Evolutionary conservation across 768 basidiomycete species (phyloP), one percentile per base, ranked within the genome.

Genomic region (Lyophyllum atratum): DNA sequence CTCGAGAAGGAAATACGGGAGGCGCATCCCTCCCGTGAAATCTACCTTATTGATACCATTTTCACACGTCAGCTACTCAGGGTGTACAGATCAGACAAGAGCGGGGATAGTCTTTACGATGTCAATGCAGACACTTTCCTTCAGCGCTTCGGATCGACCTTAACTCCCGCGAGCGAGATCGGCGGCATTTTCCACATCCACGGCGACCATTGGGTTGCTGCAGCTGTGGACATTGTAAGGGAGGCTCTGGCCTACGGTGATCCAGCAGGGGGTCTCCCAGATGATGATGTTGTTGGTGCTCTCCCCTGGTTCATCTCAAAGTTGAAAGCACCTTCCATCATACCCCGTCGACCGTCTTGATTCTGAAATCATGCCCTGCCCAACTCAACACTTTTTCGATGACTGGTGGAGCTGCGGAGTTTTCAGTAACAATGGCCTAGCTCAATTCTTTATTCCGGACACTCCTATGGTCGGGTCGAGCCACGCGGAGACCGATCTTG

Each of bases 131-230:
- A 15, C 12, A 22, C 28, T 1, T 62, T 52, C 31, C 48, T 51
- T 22, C 60, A 62, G 6, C 19, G 40, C 10, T 62, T 62, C 37
- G 61, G 60, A 1, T 22, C 34, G 4, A 8, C 14, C 6, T 43
- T 62, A 7, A 42, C 26, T 11, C 15, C 34, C 1, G 42, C 14
- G 6, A 58, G 50, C 37, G 45, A 45, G 25, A 11, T 63, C 39
- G 57, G 49, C 4, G 61, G 60, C 2, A 51, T 67, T 25, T 65
- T 62, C 33, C 59, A 67, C 46, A 34, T 64, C 39, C 54, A 62
- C 37, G 59, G 58, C 4, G 62, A 67, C 53, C 66, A 67, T 45
- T 67, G 64, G 64, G 43, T 67, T 8, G 29, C 59, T 4, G 37
- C 49, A 24, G 57, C 43, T 43, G 45, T 61, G 24, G 58, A 61